Evolutionary conservation across 106 monocot genomes (phyloP), one percentile per base, ranked within the genome.

Genomic region (Xerophyta viscosa): DNA sequence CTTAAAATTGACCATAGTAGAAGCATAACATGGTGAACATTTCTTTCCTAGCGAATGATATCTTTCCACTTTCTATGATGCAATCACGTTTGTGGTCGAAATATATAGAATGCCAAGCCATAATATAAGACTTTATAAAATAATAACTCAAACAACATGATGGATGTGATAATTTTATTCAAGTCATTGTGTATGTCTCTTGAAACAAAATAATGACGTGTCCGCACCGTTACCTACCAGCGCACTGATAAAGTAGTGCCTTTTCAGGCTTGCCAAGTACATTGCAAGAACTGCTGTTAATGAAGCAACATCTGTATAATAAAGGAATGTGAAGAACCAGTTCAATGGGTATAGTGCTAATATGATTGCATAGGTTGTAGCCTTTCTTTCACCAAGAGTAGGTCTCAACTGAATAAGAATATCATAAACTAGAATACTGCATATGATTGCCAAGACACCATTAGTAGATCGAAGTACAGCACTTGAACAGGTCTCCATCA

Each of bases 291-390:
- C 82, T 37, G 77, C 76, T 42, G 86, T 60, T 31, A 86, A 55
- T 63, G 96, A 98, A 57, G 90, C 82, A 13, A 86, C 86, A 83
- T 90, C 96, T 41, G 96, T 90, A 58, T 90, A 98, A 50, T 86
- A 90, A 24, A 98, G 73, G 66, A 98, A 98, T 55, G 86, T 69
- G 63, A 90, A 98, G 76, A 98, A 98, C 85, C 96, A 98, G 37
- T 90, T 85, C 62, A 90, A 43, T 25, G 96, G 96, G 53, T 86
- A 98, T 20, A 89, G 45, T 50, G 85, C 36, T 26, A 82, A 48
- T 20, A 74, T 6, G 47, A 90, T 58, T 21, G 89, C 73, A 79
- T 46, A 74, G 9, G 52, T 3, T 15, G 77, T 74, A 24, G 82
- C 82, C 27, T 68, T 76, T 60, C 56, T 74, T 73, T 71, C 57